phyloP scores from a whole-genome alignment of 208 protist species.

The Angomonas deanei region DNA sequence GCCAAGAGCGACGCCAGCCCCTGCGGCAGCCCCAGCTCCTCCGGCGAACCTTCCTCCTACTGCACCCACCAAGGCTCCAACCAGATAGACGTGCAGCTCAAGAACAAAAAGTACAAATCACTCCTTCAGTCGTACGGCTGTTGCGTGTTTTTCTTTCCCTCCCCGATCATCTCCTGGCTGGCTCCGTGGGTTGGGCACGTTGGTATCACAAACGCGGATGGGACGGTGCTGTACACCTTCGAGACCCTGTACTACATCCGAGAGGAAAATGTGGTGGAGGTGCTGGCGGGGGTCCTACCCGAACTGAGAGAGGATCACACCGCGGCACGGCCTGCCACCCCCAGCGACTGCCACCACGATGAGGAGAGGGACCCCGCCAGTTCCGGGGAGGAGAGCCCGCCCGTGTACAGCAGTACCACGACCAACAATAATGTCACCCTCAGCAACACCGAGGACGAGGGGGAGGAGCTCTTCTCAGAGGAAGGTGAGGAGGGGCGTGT shows the following conservation, averaged over 20 bases:
- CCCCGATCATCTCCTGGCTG: conserved; percentile 73
- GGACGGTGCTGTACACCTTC: conserved; percentile 60
- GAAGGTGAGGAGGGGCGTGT: too few species aligned
- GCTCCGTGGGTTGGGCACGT: conserved; percentile 77
- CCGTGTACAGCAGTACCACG: too few species aligned
- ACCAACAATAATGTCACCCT: too few species aligned
- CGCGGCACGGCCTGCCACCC: background rate
- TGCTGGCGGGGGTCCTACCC: conserved; percentile 28
- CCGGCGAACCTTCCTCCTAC: background rate
- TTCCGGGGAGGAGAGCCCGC: background rate
- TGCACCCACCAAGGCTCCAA: background rate
- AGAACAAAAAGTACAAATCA: background rate
- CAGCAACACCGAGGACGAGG: too few species aligned
- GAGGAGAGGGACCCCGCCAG: background rate
- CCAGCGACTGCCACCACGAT: background rate
- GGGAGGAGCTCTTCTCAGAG: too few species aligned
- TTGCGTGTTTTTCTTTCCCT: conserved; percentile 85
- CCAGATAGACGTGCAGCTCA: background rate
- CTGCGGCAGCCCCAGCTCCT: background rate
- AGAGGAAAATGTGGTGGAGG: conserved; percentile 41
- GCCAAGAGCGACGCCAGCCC: background rate
- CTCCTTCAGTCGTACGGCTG: conserved; percentile 59
- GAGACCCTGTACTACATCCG: conserved; percentile 63
- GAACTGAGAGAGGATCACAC: background rate
- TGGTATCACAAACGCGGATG: conserved; percentile 72